phyloP scores from a whole-genome alignment of 2,329 filamentous ascomycete species.

The Zasmidium cellare region DNA sequence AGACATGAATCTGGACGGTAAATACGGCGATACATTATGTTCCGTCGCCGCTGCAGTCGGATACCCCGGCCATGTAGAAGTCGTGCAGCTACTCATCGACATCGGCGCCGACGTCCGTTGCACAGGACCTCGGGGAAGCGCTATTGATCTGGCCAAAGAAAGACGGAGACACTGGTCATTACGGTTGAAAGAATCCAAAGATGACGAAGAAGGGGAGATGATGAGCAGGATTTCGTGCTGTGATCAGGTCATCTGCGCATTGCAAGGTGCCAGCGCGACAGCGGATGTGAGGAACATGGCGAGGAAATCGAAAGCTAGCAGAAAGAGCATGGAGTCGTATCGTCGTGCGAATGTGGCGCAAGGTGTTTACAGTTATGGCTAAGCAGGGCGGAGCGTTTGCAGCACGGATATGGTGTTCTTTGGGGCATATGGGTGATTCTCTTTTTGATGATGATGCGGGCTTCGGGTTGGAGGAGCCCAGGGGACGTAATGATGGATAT shows the following conservation, averaged over 20 bases:
- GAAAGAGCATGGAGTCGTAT: background rate
- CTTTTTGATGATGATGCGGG: no score
- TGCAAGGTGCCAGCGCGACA: constrained; percentile 16
- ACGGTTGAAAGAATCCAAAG: background rate
- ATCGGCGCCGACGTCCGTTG: constrained; percentile 29
- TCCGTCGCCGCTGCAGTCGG: constrained; percentile 41
- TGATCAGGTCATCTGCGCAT: constrained; percentile 16
- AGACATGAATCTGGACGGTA: constrained; percentile 20
- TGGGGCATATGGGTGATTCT: no score
- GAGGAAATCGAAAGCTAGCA: background rate
- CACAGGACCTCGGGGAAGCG: constrained; percentile 16
- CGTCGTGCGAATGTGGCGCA: background rate
- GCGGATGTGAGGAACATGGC: background rate
- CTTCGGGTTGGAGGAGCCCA: background rate
- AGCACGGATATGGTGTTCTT: no score
- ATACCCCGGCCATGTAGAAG: constrained; percentile 15
- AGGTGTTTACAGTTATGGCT: constrained; percentile 1
- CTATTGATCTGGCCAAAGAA: constrained; percentile 9
- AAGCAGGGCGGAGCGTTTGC: background rate
- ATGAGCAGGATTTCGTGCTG: constrained; percentile 15
- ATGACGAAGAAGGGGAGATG: background rate
- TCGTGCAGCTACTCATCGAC: constrained; percentile 7
- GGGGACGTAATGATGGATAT: background rate
- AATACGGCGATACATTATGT: constrained; percentile 31
- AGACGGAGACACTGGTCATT: background rate